A percentile compares a stretch with the other conserved stretches of the same genome.
These are phyloP conservation scores for Bipolaris bicolor DNA, from an alignment of 2,329 filamentous ascomycete genomes.

Conservation along the genomic window DNA sequence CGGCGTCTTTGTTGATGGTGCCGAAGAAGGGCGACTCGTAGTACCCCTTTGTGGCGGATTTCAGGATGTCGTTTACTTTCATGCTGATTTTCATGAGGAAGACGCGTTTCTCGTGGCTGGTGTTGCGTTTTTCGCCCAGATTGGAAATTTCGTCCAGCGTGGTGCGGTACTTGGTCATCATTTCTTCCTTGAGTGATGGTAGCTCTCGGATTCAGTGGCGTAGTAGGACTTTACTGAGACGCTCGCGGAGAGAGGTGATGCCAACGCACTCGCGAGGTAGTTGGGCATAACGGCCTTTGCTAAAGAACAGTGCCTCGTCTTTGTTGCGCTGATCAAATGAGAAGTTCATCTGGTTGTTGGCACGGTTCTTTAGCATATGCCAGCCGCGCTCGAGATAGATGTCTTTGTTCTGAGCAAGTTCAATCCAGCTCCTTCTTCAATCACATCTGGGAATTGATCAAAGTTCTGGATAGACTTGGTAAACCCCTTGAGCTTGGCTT, in stretches of 20 bases:
- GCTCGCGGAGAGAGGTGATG: conserved; percentile 54
- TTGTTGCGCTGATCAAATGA: conserved; percentile 51
- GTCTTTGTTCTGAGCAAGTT: conserved; percentile 50
- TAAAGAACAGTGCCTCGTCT: conserved; percentile 48
- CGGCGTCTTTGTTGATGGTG: conserved; percentile 18
- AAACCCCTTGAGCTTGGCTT: conserved; percentile 47
- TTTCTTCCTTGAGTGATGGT: conserved; percentile 42
- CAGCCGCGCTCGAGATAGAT: conserved; percentile 56
- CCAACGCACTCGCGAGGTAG: conserved; percentile 51
- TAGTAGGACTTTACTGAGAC: conserved; percentile 59
- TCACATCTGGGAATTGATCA: conserved; percentile 55
- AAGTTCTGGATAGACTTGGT: conserved; percentile 45
- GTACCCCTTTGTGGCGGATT: conserved; percentile 57
- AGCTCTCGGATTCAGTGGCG: conserved; percentile 47
- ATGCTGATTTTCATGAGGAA: conserved; percentile 58
- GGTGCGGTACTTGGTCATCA: conserved; percentile 34
- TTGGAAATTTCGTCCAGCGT: conserved; percentile 46
- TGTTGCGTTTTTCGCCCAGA: conserved; percentile 59
- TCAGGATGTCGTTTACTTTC: conserved; percentile 54
- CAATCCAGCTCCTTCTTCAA: conserved; percentile 56
- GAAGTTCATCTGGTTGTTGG: conserved; percentile 45
- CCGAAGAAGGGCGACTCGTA: conserved; percentile 62
- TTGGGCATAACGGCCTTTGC: conserved; percentile 32
- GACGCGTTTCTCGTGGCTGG: conserved; percentile 55
- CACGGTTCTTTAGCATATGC: conserved; percentile 61